phyloP scores from a whole-genome alignment of 768 basidiomycete genomes.

The Leccinum fibrillosum region DNA sequence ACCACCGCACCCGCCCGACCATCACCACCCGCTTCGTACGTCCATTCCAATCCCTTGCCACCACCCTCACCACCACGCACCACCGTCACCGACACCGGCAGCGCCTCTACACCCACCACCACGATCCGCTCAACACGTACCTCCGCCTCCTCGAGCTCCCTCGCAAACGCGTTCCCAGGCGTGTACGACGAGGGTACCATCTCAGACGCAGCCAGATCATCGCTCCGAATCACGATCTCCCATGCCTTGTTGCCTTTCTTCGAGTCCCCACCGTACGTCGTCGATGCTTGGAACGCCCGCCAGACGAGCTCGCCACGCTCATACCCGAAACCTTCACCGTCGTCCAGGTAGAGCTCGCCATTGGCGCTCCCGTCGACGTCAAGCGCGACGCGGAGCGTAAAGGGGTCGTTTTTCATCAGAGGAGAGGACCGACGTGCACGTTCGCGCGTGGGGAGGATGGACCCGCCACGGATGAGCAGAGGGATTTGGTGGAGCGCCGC shows the following conservation, averaged over 20 bases:
- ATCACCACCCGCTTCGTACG: slow-evolving; percentile 61
- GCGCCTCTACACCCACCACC: slow-evolving; percentile 63
- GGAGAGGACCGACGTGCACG: slow-evolving; percentile 82
- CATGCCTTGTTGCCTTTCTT: slow-evolving; percentile 22
- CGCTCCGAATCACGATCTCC: slow-evolving; percentile 46
- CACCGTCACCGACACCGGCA: slow-evolving; percentile 59
- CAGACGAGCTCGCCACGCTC: slow-evolving; percentile 77
- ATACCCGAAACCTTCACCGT: slow-evolving; percentile 82
- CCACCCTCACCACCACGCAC: slow-evolving; percentile 36
- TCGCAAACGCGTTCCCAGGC: slow-evolving; percentile 64
- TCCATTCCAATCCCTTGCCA: slow-evolving; percentile 55
- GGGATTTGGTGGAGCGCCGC: slow-evolving; percentile 81
- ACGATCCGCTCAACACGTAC: slow-evolving; percentile 84
- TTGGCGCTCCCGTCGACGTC: slow-evolving; percentile 53
- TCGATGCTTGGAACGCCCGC: slow-evolving; percentile 67
- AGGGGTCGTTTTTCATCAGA: slow-evolving; percentile 89
- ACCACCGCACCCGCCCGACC: slow-evolving; percentile 57
- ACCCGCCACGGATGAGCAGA: slow-evolving; percentile 85
- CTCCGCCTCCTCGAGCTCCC: slow-evolving; percentile 43
- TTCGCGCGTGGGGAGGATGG: slow-evolving; percentile 83
- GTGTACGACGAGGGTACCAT: slow-evolving; percentile 45
- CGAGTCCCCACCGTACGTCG: slow-evolving; percentile 23
- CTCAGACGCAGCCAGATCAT: slow-evolving; percentile 51
- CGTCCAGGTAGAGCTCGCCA: slow-evolving; percentile 94
- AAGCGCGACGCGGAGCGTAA: slow-evolving; percentile 85